Evolutionary conservation across 2,329 filamentous ascomycete species (phyloP).

Genomic region (Claviceps monticola): DNA sequence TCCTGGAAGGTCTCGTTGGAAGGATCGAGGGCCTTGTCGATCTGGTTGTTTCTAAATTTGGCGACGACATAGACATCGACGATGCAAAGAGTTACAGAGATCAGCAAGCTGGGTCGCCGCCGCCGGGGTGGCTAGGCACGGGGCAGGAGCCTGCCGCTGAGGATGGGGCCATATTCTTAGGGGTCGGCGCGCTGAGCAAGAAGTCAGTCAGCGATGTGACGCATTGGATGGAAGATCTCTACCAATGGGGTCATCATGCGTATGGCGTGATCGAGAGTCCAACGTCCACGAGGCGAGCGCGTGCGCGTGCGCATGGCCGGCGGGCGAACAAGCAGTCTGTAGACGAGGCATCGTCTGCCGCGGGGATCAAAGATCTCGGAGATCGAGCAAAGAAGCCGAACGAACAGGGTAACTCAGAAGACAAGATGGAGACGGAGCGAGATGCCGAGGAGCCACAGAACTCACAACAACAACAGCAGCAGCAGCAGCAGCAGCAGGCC

Average conservation of each 20-base stretch:
- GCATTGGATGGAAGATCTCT: slow-evolving; percentile 81
- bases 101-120: slow-evolving; percentile 9
- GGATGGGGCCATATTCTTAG: slow-evolving; percentile 80
- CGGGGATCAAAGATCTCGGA: background rate
- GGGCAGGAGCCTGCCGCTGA: slow-evolving; percentile 53
- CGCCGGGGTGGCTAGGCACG: slow-evolving; percentile 53
- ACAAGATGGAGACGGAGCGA: background rate
- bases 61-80: slow-evolving; percentile 26
- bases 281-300: slow-evolving; percentile 45
- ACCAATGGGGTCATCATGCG: slow-evolving; percentile 67
- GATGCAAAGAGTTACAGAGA: slow-evolving; percentile 11
- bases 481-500: no score
- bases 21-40: slow-evolving; percentile 78
- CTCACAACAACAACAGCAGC: no score
- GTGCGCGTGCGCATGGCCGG: slow-evolving; percentile 16
- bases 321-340: slow-evolving; percentile 12
- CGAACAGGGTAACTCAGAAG: background rate
- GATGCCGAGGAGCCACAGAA: background rate
- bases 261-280: slow-evolving; percentile 79
- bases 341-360: background rate
- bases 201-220: slow-evolving; percentile 59
- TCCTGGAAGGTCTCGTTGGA: slow-evolving; percentile 74
- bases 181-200: slow-evolving; percentile 58
- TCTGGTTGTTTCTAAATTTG: slow-evolving; percentile 76
- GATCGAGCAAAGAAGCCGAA: background rate